Evolutionary conservation across 1,284 basidiomycete genomes (phyloP).

Genomic region (Schizophyllum commune): DNA sequence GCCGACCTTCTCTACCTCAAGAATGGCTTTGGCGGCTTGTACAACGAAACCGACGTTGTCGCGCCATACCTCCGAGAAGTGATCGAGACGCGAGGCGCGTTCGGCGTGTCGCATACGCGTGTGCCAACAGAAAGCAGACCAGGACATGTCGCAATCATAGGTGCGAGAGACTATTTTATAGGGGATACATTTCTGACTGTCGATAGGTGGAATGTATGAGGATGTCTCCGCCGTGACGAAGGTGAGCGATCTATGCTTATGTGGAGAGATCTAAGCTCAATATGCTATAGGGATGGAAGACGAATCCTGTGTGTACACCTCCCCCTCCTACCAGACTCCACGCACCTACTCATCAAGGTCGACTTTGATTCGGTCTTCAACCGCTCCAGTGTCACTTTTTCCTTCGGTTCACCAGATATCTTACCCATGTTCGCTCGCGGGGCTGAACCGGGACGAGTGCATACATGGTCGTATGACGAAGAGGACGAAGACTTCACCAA

Average conservation of each 20-base stretch:
- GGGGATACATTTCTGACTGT: too few species aligned
- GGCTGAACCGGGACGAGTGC: conserved; percentile 63
- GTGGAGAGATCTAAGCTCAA: conserved; percentile 1
- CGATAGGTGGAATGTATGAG: conserved; percentile 80
- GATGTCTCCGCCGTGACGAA: conserved; percentile 87
- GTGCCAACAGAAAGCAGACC: conserved; percentile 88
- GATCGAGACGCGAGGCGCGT: conserved; percentile 61
- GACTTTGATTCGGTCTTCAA: conserved; percentile 90
- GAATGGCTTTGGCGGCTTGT: conserved; percentile 42
- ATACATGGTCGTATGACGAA: conserved; percentile 73
- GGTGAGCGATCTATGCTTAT: conserved; percentile 29
- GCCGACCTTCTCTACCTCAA: conserved; percentile 74
- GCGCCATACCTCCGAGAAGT: conserved; percentile 74
- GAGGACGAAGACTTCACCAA: conserved; percentile 82
- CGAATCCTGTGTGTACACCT: conserved; percentile 61
- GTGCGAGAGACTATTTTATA: too few species aligned
- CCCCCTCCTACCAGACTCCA: neutral
- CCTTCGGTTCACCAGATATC: conserved; percentile 88
- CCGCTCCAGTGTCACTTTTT: conserved; percentile 71
- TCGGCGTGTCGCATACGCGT: conserved; percentile 80
- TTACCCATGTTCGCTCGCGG: conserved; percentile 83
- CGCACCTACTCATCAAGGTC: conserved; percentile 35
- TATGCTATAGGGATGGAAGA: conserved; percentile 70
- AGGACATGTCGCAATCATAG: conserved; percentile 87
- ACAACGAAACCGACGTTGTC: conserved; percentile 44